phyloP scores from a whole-genome alignment of 73 alveolate genomes.

The Stentor coeruleus region DNA sequence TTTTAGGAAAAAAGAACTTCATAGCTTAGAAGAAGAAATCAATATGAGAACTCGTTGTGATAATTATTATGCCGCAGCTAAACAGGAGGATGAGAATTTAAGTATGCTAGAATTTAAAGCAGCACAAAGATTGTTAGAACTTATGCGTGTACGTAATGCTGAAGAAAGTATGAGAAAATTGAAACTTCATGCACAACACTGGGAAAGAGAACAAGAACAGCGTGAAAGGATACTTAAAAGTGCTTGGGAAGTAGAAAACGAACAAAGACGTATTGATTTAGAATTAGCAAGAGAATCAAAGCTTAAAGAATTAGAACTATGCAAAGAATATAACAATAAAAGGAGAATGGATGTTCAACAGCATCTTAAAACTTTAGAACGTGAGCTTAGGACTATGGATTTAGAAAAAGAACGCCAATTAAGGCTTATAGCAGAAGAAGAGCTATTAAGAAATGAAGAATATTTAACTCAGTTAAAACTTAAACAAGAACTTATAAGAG shows the following conservation, averaged over 20 bases:
- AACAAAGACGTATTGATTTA: constrained; percentile 37
- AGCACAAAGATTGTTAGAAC: constrained; percentile 39
- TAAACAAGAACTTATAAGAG: constrained; percentile 2
- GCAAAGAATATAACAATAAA: constrained; percentile 31
- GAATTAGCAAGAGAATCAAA: constrained; percentile 33
- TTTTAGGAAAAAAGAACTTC: constrained; percentile 31
- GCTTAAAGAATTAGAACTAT: constrained; percentile 22
- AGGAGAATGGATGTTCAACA: constrained; percentile 33
- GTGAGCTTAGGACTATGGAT: constrained; percentile 30
- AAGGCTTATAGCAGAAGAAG: constrained; percentile 49
- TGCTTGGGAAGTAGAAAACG: constrained; percentile 57
- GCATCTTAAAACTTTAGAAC: constrained; percentile 40
- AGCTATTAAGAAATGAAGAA: constrained; percentile 35
- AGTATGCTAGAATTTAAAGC: constrained; percentile 49
- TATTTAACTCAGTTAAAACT: constrained; percentile 27
- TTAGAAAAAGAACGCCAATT: constrained; percentile 49
- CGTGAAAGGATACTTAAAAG: constrained; percentile 37
- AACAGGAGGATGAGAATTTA: constrained; percentile 48
- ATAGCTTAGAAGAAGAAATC: constrained; percentile 36
- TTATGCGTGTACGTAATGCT: constrained; percentile 39
- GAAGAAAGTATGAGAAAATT: constrained; percentile 47
- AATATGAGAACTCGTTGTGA: constrained; percentile 27
- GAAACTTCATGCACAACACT: constrained; percentile 32
- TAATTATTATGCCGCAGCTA: constrained; percentile 31
- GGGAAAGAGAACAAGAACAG: constrained; percentile 47